Conservation (phyloP, 2,329 filamentous ascomycete species). For the Trichoderma semiorbis region DNA sequence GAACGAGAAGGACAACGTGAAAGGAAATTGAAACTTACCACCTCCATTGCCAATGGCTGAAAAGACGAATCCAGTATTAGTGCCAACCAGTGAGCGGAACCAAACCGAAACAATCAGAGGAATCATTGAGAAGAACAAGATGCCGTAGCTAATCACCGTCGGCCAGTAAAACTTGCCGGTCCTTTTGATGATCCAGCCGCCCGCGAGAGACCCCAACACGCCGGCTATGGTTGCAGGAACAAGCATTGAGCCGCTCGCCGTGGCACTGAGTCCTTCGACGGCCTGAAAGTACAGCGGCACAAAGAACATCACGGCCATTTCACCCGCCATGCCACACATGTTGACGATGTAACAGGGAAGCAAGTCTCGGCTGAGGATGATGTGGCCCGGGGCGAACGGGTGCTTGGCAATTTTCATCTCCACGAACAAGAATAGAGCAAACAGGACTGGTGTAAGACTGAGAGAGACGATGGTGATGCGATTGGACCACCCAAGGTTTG, state of each 20-base stretch:
- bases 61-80: constrained; percentile 53
- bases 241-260: constrained; percentile 60
- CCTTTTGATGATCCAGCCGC: constrained; percentile 64
- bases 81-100: background rate
- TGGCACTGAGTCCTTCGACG: constrained; percentile 61
- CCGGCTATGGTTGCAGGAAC: constrained; percentile 62
- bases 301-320: constrained; percentile 62
- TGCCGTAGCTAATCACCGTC: constrained; percentile 54
- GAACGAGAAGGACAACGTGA: background rate
- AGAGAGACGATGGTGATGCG: constrained; percentile 57
- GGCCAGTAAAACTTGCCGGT: constrained; percentile 71
- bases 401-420: constrained; percentile 65
- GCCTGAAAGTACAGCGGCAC: constrained; percentile 77
- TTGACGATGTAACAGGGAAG: constrained; percentile 68
- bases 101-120: constrained; percentile 18
- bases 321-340: constrained; percentile 64
- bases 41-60: constrained; percentile 39
- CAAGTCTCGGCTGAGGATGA: constrained; percentile 65
- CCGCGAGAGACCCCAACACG: constrained; percentile 61
- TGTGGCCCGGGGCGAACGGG: constrained; percentile 71
- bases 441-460: constrained; percentile 53
- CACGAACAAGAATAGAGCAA: constrained; percentile 63
- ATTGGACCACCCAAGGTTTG: constrained; percentile 66
- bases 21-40: constrained; percentile 27
- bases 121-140: constrained; percentile 52